Evolutionary conservation across 78 protist genomes (phyloP).

Genomic region (Neovahlkampfia damariscottae): DNA sequence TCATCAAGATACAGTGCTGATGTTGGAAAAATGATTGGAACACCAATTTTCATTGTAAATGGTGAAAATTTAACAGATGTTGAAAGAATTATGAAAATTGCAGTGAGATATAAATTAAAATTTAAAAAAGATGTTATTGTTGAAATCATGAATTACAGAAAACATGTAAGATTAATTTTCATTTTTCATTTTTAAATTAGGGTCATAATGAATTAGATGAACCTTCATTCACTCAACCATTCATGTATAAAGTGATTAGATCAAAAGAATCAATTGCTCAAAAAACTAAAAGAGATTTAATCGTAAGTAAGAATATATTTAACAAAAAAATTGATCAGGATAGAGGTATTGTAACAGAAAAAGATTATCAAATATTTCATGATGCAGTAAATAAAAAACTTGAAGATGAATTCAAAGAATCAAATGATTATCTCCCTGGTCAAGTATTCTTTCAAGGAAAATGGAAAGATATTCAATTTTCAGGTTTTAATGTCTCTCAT

Average conservation of each 20-base stretch:
- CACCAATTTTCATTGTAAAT: constrained; percentile 85
- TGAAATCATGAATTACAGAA: constrained; percentile 71
- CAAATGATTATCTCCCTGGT: not conserved
- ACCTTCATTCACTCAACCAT: constrained; percentile 94
- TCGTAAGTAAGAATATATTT: no score
- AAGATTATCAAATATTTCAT: not conserved
- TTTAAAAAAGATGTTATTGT: constrained; percentile 71
- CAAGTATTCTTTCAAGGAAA: not conserved
- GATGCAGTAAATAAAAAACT: not conserved
- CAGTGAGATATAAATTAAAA: constrained; percentile 47
- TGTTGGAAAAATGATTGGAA: constrained; percentile 46
- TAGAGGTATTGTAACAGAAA: not conserved
- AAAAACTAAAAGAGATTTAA: not conserved
- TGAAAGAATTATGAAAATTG: constrained; percentile 27
- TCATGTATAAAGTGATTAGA: constrained; percentile 66
- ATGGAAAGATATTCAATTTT: not conserved
- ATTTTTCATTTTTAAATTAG: no score
- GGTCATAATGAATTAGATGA: constrained; percentile 91
- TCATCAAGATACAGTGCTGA: constrained; percentile 55
- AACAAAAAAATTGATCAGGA: no score
- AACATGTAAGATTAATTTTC: no score
- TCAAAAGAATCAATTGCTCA: constrained; percentile 26
- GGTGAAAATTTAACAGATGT: constrained; percentile 69
- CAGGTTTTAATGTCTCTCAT: not conserved
- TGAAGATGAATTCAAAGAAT: constrained; percentile 9